These are phyloP conservation scores for Ogataea kodamae DNA, from an alignment of 805 yeast species.

Conservation along the genomic window DNA sequence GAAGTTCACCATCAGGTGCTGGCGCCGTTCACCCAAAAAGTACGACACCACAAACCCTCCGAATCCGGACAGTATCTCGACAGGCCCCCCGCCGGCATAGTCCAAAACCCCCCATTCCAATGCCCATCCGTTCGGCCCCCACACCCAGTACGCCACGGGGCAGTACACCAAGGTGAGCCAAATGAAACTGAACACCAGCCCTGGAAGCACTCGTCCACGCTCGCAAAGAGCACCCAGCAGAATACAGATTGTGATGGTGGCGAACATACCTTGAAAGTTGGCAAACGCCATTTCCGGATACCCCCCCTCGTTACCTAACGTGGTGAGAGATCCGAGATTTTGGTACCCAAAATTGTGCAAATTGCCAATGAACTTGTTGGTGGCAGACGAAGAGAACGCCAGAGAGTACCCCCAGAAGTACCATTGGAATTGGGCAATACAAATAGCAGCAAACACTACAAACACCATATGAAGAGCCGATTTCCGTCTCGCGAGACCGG, in stretches of 20 bases:
- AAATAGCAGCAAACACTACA: conserved; percentile 69
- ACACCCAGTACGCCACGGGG: conserved; percentile 94
- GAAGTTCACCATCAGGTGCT: conserved; percentile 78
- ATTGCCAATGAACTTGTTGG: conserved; percentile 86
- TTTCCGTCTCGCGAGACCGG: conserved; percentile 87
- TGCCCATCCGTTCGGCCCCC: conserved; percentile 96
- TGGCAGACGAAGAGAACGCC: conserved; percentile 77
- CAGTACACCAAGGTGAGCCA: conserved; percentile 93
- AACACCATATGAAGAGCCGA: conserved; percentile 86
- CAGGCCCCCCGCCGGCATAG: conserved; percentile 98
- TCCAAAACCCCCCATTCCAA: conserved; percentile 87
- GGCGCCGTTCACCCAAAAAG: conserved; percentile 71
- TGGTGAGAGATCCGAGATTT: conserved; percentile 49
- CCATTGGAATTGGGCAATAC: conserved; percentile 75
- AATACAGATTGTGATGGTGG: conserved; percentile 89
- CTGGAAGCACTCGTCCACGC: conserved; percentile 85
- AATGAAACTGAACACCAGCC: conserved; percentile 72
- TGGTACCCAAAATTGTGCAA: conserved; percentile 78
- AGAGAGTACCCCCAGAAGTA: conserved; percentile 97
- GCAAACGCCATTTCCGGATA: conserved; percentile 87
- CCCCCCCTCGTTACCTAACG: conserved; percentile 27
- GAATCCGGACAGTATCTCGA: conserved; percentile 87
- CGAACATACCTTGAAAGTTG: conserved; percentile 84
- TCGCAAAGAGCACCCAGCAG: conserved; percentile 91
- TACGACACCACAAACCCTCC: conserved; percentile 85